Evolutionary conservation across 2,329 filamentous ascomycete genomes (phyloP), one percentile per base, ranked within the genome.

Genomic region (Tolypocladium tundrense): DNA sequence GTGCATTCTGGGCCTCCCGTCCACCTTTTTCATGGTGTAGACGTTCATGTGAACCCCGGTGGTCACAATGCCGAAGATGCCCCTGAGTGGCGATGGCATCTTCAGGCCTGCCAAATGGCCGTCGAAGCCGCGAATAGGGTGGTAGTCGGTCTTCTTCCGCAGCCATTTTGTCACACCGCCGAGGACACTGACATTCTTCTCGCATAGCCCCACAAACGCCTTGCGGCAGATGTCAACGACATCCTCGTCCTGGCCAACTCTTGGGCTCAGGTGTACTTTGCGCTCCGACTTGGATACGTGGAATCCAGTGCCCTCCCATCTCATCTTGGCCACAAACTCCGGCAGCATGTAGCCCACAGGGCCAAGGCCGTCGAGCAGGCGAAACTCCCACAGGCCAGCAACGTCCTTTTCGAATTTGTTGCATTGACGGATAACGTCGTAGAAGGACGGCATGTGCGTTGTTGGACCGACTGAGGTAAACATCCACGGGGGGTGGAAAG

Each of bases 21-120:
- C 62, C 33, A 58, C 57, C n/a, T 57, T 53, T 50, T 62, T 67
- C 50, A 65, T 58, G 39, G 67, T 69, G 61, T 68, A 74, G 52
- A 71, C 67, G 60, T 71, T 74, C 60, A 74, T 65, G 58, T 74
- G 72, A 2, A 71, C 68, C 9, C 72, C 72, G 5, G 69, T 66
- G 2, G 72, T 74, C 39, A 71, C 62, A 40, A 73, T 64, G 7
- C 72, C 72, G 35, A 74, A 67, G 11, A 73, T 60, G 1, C 72
- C 72, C 4, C 72, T 64, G 35, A 68, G 60, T 3, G 70, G 67
- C 11, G 69, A 66, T 4, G 71, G 69, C 11, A 73, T 68, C 42
- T 63, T 57, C 24, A 73, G 58, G 4, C 66, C 61, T 7, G 60
- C 57, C 9, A 66, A 55, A 9, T 60, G 55, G 6, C 42, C 37